Evolutionary conservation across 805 yeast genomes (phyloP), one percentile per base, ranked within the genome.

Genomic region (Danielia oregonensis): DNA sequence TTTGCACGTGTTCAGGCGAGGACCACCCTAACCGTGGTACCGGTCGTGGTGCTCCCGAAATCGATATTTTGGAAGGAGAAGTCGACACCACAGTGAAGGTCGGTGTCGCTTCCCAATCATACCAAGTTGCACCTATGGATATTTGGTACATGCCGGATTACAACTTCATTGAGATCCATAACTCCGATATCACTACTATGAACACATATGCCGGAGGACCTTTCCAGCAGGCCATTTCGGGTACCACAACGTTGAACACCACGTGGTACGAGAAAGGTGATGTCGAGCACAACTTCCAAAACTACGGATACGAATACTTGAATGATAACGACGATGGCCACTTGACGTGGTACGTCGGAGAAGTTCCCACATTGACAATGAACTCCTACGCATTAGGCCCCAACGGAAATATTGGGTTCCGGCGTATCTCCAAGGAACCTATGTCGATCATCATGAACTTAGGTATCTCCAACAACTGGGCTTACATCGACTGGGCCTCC

Each of bases 381-480:
- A 71, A 79, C 52, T 74, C 95, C 0, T 70, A 71, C 24, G 84
- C 96, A 0, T 65, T 91, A 39, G 83, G 86, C 38, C 96, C 96
- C 24, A 85, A 85, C 57, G 97, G 98, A 47, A 91, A 91, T 58
- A 65, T 91, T 45, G 93, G 78, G 26, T 78, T 83, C 82, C 78
- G 97, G 60, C 62, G 75, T 44, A 74, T 91, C 18, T 71, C 93
- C 15, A 82, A 83, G 56, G 98, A 91, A 55, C 97, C 97, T 44
- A 88, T 91, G 97, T 74, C 95, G 2, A 73, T 91, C 41, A 63
- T 91, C 45, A 53, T 91, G 70, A 91, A 91, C 59, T 63, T 91
- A 63, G 98, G 96, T 70, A 65, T 91, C 34, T 89, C 97, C 11
- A 83, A 81, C 51, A 83, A 79, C 40, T 91, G 97, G 97, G 86